Percentiles rank a stretch among this genome's conserved stretches.
Conservation (phyloP, 106 monocot genomes). For the Dioscorea dumetorum region DNA sequence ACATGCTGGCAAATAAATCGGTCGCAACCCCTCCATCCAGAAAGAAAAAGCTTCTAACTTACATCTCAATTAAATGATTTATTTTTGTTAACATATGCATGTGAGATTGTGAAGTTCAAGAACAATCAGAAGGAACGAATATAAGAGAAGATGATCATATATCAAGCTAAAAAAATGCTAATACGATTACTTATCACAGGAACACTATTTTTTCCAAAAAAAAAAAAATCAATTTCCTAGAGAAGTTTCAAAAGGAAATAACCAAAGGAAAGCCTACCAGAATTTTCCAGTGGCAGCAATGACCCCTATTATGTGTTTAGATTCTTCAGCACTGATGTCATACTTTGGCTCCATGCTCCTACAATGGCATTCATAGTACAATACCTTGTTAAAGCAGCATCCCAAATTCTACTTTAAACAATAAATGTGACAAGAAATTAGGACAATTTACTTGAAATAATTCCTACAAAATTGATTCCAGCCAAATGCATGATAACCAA, state of each 20-base stretch:
- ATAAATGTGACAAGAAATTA: neutral
- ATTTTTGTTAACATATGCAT: too few species aligned
- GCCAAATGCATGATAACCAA: neutral
- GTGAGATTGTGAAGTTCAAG: too few species aligned
- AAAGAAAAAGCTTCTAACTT: too few species aligned
- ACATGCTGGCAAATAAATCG: too few species aligned
- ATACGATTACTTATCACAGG: neutral
- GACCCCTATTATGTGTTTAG: slow-evolving; percentile 57
- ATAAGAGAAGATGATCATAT: too few species aligned
- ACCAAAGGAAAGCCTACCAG: slow-evolving; percentile 40
- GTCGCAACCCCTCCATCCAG: too few species aligned
- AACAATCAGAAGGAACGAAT: too few species aligned
- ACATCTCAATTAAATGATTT: too few species aligned
- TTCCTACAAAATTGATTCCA: neutral
- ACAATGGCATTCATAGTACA: neutral
- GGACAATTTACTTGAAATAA: neutral
- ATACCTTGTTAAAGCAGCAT: neutral
- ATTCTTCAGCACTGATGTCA: slow-evolving; percentile 44
- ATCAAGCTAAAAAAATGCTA: neutral
- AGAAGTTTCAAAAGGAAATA: neutral
- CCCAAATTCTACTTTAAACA: too few species aligned
- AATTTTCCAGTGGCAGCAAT: slow-evolving; percentile 91
- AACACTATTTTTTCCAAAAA: neutral
- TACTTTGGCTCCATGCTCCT: slow-evolving; percentile 34
- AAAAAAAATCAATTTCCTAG: neutral